Conservation (phyloP, 495 filamentous ascomycete genomes). For the Aspergillus haitiensis region DNA sequence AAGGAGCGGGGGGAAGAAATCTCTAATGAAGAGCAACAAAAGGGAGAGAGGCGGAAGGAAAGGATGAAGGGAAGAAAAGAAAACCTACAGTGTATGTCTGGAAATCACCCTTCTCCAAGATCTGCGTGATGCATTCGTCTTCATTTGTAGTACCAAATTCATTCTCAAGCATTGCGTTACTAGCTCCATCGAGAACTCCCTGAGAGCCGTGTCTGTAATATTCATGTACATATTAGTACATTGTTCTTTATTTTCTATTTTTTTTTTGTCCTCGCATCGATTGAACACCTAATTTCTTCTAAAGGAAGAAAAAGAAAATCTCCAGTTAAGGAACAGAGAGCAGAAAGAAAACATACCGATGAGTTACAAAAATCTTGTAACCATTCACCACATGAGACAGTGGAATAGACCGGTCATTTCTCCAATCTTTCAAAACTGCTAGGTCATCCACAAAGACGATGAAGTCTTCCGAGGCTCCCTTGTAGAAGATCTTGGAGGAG, state of each 20-base stretch:
- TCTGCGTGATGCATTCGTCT: conserved; percentile 75
- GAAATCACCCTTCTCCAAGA: conserved; percentile 71
- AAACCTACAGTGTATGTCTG: conserved; percentile 66
- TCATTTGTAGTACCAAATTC: conserved; percentile 82
- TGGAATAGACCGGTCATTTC: conserved; percentile 72
- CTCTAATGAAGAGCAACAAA: too few species aligned
- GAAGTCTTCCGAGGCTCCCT: conserved; percentile 86
- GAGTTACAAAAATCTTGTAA: conserved; percentile 88
- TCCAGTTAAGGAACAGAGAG: background rate
- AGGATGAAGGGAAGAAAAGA: too few species aligned
- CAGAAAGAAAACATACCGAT: conserved; percentile 63
- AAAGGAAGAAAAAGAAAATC: background rate
- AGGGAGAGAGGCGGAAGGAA: too few species aligned
- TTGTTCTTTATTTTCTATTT: too few species aligned
- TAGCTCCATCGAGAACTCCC: conserved; percentile 73
- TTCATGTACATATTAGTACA: too few species aligned
- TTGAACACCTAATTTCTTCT: too few species aligned
- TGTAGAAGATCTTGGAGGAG: conserved; percentile 83
- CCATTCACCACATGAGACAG: conserved; percentile 81
- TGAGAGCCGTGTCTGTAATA: conserved; percentile 75
- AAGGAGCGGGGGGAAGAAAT: background rate
- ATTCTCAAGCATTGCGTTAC: conserved; percentile 69
- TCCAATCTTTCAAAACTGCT: conserved; percentile 76
- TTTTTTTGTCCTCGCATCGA: too few species aligned
- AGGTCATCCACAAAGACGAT: conserved; percentile 82